Percentiles rank a stretch among this genome's conserved stretches.
Conservation (phyloP, 2,329 filamentous ascomycete species). For the Daldinia eschscholtzii region DNA sequence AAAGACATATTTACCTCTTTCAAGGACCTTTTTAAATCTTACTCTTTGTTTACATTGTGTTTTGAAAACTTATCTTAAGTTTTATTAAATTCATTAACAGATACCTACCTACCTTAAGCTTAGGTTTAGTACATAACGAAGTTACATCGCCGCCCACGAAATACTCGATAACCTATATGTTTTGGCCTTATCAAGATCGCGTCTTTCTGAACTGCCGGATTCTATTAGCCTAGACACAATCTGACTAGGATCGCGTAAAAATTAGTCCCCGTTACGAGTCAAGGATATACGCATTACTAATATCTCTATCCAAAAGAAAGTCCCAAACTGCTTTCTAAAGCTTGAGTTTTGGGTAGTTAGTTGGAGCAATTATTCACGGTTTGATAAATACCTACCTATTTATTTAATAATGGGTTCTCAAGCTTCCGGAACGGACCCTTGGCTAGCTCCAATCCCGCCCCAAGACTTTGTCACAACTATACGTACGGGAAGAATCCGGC, state of each 20-base stretch:
- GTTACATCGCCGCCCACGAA: not conserved
- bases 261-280: conserved; percentile 30
- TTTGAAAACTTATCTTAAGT: too few species aligned
- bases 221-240: conserved; percentile 11
- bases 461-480: conserved; percentile 67
- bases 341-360: not conserved
- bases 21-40: too few species aligned
- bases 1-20: too few species aligned
- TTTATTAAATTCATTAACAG: too few species aligned
- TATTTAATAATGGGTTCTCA: conserved; percentile 40
- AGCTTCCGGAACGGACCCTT: conserved; percentile 34
- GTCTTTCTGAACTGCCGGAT: conserved; percentile 15
- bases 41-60: too few species aligned
- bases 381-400: too few species aligned
- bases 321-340: not conserved
- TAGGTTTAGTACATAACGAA: too few species aligned
- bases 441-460: conserved; percentile 48
- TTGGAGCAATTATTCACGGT: not conserved
- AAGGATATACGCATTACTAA: conserved; percentile 7
- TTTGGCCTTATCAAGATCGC: conserved; percentile 20
- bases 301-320: not conserved
- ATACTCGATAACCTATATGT: conserved; percentile 10
- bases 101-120: not conserved
- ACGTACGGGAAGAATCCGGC: conserved; percentile 68
- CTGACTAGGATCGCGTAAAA: conserved; percentile 23